Percentiles rank a stretch among this genome's conserved stretches.
Evolutionary conservation across 1,284 basidiomycete genomes (phyloP).

Genomic region (Acaromyces ingoldii): DNA sequence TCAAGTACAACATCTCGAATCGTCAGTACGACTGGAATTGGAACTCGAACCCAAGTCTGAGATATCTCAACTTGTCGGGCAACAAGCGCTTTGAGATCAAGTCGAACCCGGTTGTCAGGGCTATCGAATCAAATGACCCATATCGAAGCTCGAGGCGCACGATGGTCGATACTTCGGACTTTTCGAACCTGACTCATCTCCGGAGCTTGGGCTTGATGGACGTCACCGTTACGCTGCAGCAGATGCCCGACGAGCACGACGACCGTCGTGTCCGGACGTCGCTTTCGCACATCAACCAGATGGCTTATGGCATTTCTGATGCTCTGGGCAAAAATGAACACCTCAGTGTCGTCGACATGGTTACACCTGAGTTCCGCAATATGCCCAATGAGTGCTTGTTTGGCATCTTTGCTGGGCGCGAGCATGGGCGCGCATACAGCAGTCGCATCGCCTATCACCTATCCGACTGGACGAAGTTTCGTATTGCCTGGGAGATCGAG

Average conservation of each 20-base stretch:
- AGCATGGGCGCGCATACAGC: slow-evolving; percentile 56
- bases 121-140: slow-evolving; percentile 44
- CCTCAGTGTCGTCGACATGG: slow-evolving; percentile 86
- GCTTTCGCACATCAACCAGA: slow-evolving; percentile 78
- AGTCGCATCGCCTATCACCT: slow-evolving; percentile 58
- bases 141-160: slow-evolving; percentile 23
- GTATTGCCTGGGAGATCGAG: slow-evolving; percentile 35
- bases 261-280: slow-evolving; percentile 89
- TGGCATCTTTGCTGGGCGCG: slow-evolving; percentile 74
- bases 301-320: slow-evolving; percentile 96
- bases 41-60: slow-evolving; percentile 93
- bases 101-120: slow-evolving; percentile 54
- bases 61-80: slow-evolving; percentile 81
- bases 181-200: slow-evolving; percentile 74
- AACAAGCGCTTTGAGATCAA: slow-evolving; percentile 86
- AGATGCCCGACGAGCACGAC: slow-evolving; percentile 77
- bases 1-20: slow-evolving; percentile 98
- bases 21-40: slow-evolving; percentile 99
- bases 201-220: slow-evolving; percentile 94
- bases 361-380: slow-evolving; percentile 79
- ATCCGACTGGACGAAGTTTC: slow-evolving; percentile 33
- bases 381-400: slow-evolving; percentile 80
- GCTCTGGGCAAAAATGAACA: slow-evolving; percentile 63
- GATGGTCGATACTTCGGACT: slow-evolving; percentile 65
- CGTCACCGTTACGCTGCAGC: slow-evolving; percentile 69